Evolutionary conservation across 164 flowering plant genomes (phyloP), one percentile per base, ranked within the genome.

Genomic region (Magnolia sinica): DNA sequence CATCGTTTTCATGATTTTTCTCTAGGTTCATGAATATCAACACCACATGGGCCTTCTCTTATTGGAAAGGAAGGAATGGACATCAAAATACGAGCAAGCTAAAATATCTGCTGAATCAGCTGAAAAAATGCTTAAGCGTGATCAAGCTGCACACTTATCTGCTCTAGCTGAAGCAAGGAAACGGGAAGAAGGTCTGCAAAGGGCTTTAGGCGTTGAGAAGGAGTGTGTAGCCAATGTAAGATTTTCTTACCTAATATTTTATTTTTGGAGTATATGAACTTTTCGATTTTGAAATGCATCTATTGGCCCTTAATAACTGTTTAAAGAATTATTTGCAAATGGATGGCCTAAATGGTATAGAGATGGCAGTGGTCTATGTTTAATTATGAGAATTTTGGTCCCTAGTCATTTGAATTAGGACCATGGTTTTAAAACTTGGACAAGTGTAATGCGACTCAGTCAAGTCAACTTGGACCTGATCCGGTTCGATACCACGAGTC

Each of bases 21-120:
- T 81, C 72, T 79, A 96, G 99, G 70, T 92, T 2, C 88, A 82
- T 83, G 98, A 94, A 14, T 88, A 84, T 81, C 97, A 96, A 81
- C 87, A 94, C 73, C 93, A 96, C 24, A 92, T 96, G 98, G 99
- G 99, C 13, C 93, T 96, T 78, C 94, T 96, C 70, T 74, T 96
- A 71, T 50, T 96, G 88, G 99, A 96, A 85, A 91, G 73, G 71
- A 91, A 92, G 81, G 97, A 92, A 70, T 90, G 89, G 90, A 64
- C 82, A 51, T 81, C 94, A 67, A 91, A 90, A 86, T 85, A 83
- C 79, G 97, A 94, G 71, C 81, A 89, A 84, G 61, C 85, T 63
- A 89, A 91, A 84, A 83, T 84, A 8, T 83, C 89, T 74, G 82
- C 83, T 59, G 92, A 92, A 50, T 78, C 88, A 10, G 84, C 87